phyloP scores from a whole-genome alignment of 2,329 filamentous ascomycete genomes.

The Tolypocladium cylindrosporum region DNA sequence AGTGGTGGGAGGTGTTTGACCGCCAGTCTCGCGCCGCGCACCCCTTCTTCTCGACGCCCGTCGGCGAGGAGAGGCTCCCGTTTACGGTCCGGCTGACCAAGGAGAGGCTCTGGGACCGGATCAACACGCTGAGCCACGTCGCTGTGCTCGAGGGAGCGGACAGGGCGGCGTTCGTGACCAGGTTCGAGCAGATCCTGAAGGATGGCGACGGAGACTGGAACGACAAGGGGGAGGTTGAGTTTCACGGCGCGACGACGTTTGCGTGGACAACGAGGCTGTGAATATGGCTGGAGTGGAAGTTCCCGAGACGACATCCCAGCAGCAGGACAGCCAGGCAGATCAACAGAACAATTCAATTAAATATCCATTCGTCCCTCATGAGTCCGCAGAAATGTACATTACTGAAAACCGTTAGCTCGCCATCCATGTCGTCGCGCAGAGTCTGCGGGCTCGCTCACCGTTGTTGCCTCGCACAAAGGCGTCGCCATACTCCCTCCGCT shows the following conservation, averaged over 20 bases:
- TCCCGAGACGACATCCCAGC: too few relatives aligned
- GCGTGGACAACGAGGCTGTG: constrained; percentile 48
- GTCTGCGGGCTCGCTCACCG: constrained; percentile 41
- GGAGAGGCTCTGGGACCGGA: constrained; percentile 53
- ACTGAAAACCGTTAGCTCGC: constrained; percentile 29
- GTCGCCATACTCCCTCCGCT: constrained; percentile 80
- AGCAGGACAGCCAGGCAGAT: not conserved
- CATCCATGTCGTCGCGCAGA: not conserved
- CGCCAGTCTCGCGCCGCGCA: constrained; percentile 37
- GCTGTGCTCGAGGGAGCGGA: constrained; percentile 44
- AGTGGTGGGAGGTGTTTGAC: constrained; percentile 57
- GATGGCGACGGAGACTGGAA: constrained; percentile 46
- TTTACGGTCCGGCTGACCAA: constrained; percentile 49
- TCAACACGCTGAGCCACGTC: constrained; percentile 59
- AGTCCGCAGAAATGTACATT: constrained; percentile 62
- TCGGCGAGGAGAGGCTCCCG: constrained; percentile 44
- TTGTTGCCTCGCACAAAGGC: constrained; percentile 96
- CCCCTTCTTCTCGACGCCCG: constrained; percentile 48
- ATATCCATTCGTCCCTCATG: constrained; percentile 16
- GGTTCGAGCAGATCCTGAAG: constrained; percentile 44
- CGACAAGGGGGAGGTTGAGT: constrained; percentile 48
- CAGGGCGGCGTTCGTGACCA: constrained; percentile 34
- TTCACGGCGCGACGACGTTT: constrained; percentile 55
- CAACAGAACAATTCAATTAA: not conserved
- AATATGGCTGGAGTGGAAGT: not conserved